Base-by-base conservation (phyloP, 352 stramenopile species). In the Globisporangium paroecandrum region DNA sequence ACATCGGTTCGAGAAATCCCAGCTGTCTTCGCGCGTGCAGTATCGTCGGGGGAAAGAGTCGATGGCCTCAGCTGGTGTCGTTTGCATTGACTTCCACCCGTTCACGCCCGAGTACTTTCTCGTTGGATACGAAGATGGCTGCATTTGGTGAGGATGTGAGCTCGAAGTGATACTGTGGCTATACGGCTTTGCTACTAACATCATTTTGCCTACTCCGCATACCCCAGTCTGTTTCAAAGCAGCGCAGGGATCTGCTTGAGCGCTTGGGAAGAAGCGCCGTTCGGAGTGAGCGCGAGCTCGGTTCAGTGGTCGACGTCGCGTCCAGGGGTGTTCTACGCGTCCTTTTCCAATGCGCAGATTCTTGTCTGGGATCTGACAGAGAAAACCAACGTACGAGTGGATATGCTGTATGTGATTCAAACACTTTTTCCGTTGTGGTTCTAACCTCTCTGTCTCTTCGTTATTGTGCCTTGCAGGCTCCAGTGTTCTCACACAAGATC, bases 111-210 rank as follows among this genome's bases (percentile, higher is more conserved):
- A 75, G 25, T 89, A 89, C 69, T 90, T 92, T 46, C 77, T 92
- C 24, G 84, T 79, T 1, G 84, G 84, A 0, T 92, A 89, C 51
- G 73, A 77, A 43, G 84, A 92, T 47, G 84, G 82, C 32, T 68
- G 69, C 12, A 74, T 89, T 15, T 85, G 78, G 77, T 85, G 54
- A 55, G 66, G 47, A 9, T 38, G 32, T 25, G 12, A 25, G 15
- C 12, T 22, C 10, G 12, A 63, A 20, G 38, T 25, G 34, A 4
- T 32, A 13, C 9, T 49, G 4, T 51, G 24, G 2, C 3, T 64
- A 55, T 55, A 9, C 38, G 9, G 13, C n/a, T 20, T 53, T 43
- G 18, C 58, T 10, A 12, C 38, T 56, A 6, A 55, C 58, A 24
- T 41, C 38, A 41, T 13, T 5, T 60, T 54, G n/a, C 10, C 55